Conservation (phyloP, 768 basidiomycete species). For the Lyophyllum decastes region DNA sequence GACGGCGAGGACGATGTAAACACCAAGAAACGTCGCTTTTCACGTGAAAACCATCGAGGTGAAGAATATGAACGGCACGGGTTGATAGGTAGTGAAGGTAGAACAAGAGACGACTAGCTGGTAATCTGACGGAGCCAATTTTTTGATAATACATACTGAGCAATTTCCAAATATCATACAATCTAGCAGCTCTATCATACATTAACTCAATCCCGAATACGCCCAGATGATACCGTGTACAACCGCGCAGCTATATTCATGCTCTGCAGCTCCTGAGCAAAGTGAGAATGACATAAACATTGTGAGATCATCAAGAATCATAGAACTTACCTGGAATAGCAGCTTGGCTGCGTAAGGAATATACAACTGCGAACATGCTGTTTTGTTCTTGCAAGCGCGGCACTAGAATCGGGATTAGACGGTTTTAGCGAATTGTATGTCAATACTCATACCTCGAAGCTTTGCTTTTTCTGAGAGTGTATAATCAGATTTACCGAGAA, state of each 20-base stretch:
- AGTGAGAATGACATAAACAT: not conserved
- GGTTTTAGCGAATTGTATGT: not conserved
- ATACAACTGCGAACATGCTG: constrained; percentile 86
- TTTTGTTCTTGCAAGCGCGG: constrained; percentile 96
- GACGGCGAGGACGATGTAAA: constrained; percentile 62
- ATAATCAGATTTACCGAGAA: constrained; percentile 3
- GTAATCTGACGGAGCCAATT: constrained; percentile 7
- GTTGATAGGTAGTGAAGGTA: constrained; percentile 47
- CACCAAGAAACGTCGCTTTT: constrained; percentile 54
- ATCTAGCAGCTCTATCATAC: constrained; percentile 11
- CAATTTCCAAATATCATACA: constrained; percentile 22
- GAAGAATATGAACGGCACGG: constrained; percentile 65
- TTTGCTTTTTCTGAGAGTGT: constrained; percentile 85
- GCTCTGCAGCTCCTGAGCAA: constrained; percentile 79
- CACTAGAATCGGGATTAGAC: constrained; percentile 45
- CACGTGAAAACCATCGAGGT: constrained; percentile 47
- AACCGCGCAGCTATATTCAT: constrained; percentile 93
- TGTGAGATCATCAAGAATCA: not conserved
- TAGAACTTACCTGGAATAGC: constrained; percentile 78
- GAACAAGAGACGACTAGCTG: constrained; percentile 35
- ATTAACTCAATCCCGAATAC: constrained; percentile 64
- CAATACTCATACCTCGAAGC: constrained; percentile 66
- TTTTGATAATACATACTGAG: constrained; percentile 21
- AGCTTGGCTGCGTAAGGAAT: constrained; percentile 98
- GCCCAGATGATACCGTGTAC: constrained; percentile 85